These are phyloP conservation scores for Hypoxylon subgilvum DNA, from an alignment of 495 filamentous ascomycete genomes.

Conservation along the genomic window DNA sequence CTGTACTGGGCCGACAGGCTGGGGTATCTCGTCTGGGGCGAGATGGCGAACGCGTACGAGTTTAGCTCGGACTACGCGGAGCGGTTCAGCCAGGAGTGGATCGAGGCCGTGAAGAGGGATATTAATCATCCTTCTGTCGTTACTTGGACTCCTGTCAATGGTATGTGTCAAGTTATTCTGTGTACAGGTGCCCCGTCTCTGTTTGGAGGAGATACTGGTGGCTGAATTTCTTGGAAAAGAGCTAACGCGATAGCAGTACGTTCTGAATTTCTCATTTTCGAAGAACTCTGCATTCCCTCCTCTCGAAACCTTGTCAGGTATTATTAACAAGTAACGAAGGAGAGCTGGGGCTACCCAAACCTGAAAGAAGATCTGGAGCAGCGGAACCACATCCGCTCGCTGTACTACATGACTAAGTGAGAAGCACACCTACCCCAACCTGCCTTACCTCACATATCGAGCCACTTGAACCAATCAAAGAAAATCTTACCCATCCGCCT, in stretches of 20 bases:
- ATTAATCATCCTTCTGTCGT: constrained; percentile 66
- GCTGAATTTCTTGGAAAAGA: not conserved
- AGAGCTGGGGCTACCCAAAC: constrained; percentile 65
- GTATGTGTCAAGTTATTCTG: constrained; percentile 9
- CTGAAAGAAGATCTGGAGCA: constrained; percentile 59
- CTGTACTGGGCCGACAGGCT: constrained; percentile 46
- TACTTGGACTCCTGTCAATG: constrained; percentile 68
- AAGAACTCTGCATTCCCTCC: not conserved
- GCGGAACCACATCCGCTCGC: constrained; percentile 61
- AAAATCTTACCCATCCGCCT: not conserved
- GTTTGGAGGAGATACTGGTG: not conserved
- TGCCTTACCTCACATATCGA: not conserved
- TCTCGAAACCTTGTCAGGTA: not conserved
- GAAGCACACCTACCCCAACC: constrained; percentile 6
- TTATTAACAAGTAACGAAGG: constrained; percentile 22
- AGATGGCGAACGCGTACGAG: constrained; percentile 51
- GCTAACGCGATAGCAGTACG: constrained; percentile 26
- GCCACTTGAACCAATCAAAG: no score
- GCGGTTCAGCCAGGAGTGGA: constrained; percentile 63
- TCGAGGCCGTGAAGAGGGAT: constrained; percentile 60
- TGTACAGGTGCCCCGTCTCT: not conserved
- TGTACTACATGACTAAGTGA: constrained; percentile 67
- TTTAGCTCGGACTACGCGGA: constrained; percentile 59
- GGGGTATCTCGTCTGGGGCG: constrained; percentile 46
- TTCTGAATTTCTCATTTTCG: not conserved